Evolutionary conservation across 2,329 filamentous ascomycete genomes (phyloP).

Genomic region (Fusarium annulatum): DNA sequence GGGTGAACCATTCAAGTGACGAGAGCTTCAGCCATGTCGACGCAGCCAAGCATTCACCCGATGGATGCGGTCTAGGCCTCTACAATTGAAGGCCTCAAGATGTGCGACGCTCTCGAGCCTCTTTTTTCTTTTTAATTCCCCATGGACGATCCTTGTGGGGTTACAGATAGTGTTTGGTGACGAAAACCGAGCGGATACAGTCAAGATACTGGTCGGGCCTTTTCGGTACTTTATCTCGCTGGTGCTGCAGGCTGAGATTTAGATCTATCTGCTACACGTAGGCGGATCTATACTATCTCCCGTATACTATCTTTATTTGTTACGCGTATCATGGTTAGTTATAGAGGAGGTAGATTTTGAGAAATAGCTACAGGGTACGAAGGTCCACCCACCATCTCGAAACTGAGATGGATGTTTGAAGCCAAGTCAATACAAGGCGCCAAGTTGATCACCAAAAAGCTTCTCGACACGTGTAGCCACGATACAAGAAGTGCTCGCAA

Average conservation of each 20-base stretch:
- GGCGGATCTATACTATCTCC: neutral
- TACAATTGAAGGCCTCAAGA: conserved; percentile 17
- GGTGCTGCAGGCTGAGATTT: conserved; percentile 3
- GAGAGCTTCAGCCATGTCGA: conserved; percentile 10
- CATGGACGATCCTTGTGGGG: conserved; percentile 27
- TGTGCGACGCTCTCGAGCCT: conserved; percentile 1
- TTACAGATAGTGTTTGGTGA: neutral
- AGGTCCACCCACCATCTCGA: conserved; percentile 5
- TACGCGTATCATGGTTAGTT: conserved; percentile 4
- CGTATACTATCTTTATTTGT: neutral
- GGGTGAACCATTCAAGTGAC: conserved; percentile 15
- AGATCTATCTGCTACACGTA: neutral
- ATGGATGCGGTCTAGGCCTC: conserved; percentile 3
- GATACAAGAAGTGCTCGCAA: neutral
- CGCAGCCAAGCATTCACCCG: conserved; percentile 27
- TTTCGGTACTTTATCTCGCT: conserved; percentile 26
- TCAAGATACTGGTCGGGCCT: conserved; percentile 26
- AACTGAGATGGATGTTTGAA: neutral
- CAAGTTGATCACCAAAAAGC: conserved; percentile 18
- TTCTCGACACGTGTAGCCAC: conserved; percentile 18
- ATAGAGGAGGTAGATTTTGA: neutral
- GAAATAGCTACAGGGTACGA: conserved; percentile 10
- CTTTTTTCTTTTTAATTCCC: neutral
- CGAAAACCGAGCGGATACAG: conserved; percentile 19
- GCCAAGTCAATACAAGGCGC: conserved; percentile 25